Evolutionary conservation across 2,329 filamentous ascomycete species (phyloP), one percentile per base, ranked within the genome.

Genomic region (Talaromyces islandicus): DNA sequence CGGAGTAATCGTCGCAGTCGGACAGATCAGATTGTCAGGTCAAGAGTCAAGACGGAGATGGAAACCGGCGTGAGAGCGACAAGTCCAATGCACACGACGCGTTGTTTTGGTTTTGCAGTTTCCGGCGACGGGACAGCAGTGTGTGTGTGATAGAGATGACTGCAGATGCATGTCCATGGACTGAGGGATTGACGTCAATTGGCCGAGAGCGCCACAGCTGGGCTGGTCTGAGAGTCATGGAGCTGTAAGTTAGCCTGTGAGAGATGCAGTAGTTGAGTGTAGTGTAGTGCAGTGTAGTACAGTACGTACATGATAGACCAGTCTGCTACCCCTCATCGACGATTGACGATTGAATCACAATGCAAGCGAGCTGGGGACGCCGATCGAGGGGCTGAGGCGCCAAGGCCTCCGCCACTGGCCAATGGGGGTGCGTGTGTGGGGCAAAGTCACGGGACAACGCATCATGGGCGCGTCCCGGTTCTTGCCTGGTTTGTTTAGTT

Each of bases 71-170:
- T n/a, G 11, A 9, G 9, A n/a, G 43, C 21, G 48, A 27, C 48
- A 12, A 12, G 48, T 27, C 48, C 10, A n/a, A 11, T 17, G 10
- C 27, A 29, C 7, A 27, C 24, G 27, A 52, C 48, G 48, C 48
- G 48, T 52, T 52, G 48, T 52, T 52, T 52, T 52, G 48, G 48
- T 52, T 52, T 52, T 52, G 48, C 48, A 4, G 48, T 52, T 52
- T 52, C 17, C 24, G 48, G 27, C 12, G 43, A 17, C 10, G 9
- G n/a, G 32, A 35, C 12, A 14, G 24, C 24, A 14, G 21, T 2
- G 48, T 6, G 25, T 17, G 25, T 29, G 48, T 51, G 48, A 51
- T 29, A 19, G 27, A 17, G 29, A n/a, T 7, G 5, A 19, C 46
- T 25, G 48, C 48, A 51, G 6, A 29, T 52, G 48, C 48, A 51